Conservation (phyloP, 2,329 filamentous ascomycete genomes). For the Colletotrichum godetiae region DNA sequence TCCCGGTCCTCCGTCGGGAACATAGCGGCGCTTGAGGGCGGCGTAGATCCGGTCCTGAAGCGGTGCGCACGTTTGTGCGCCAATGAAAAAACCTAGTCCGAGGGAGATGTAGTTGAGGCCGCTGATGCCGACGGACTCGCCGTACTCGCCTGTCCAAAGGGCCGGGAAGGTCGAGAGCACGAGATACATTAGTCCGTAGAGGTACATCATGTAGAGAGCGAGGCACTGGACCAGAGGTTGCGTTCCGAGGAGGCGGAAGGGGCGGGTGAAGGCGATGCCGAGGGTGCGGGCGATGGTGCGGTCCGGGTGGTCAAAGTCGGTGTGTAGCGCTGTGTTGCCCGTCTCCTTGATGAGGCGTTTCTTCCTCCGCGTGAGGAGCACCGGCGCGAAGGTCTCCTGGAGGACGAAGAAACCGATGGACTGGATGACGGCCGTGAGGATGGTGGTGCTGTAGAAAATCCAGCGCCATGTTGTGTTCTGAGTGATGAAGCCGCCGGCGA, state of each 20-base stretch:
- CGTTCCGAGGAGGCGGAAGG: constrained; percentile 56
- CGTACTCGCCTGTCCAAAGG: constrained; percentile 57
- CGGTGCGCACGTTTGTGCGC: constrained; percentile 54
- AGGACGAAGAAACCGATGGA: constrained; percentile 67
- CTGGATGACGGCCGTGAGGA: constrained; percentile 71
- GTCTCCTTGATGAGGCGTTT: constrained; percentile 67
- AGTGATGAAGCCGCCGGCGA: constrained; percentile 74
- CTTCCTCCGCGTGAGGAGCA: constrained; percentile 69
- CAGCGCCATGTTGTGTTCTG: constrained; percentile 76
- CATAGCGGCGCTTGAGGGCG: constrained; percentile 53
- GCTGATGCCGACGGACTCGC: constrained; percentile 53
- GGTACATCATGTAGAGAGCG: constrained; percentile 57
- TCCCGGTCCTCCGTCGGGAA: constrained; percentile 46
- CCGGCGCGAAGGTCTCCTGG: constrained; percentile 74
- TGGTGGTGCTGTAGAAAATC: constrained; percentile 77
- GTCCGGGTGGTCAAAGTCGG: constrained; percentile 63
- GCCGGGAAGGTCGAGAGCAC: constrained; percentile 61
- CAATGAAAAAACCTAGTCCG: constrained; percentile 61
- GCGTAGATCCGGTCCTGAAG: constrained; percentile 59
- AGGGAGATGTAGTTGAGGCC: constrained; percentile 63
- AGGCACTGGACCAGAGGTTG: constrained; percentile 61
- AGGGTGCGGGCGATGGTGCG: constrained; percentile 36
- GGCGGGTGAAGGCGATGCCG: constrained; percentile 50
- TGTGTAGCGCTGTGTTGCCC: constrained; percentile 59
- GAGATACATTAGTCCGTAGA: constrained; percentile 63